These are phyloP conservation scores for Penicillium canescens DNA, from an alignment of 495 filamentous ascomycete genomes.

Conservation along the genomic window DNA sequence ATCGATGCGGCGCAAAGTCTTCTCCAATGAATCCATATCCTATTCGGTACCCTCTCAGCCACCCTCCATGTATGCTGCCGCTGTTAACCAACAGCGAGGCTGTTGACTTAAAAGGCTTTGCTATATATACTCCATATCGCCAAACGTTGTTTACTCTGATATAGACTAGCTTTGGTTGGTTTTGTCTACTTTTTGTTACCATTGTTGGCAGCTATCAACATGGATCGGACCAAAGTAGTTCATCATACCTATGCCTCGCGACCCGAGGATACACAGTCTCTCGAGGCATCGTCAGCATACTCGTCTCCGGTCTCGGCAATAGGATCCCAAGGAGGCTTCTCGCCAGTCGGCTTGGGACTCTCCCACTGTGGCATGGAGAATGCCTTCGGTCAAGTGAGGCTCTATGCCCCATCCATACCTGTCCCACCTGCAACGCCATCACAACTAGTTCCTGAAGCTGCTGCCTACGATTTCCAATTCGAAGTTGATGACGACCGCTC, in stretches of 20 bases:
- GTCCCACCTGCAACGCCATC: slow-evolving; percentile 18
- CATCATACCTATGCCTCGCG: slow-evolving; percentile 9
- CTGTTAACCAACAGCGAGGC: slow-evolving; percentile 22
- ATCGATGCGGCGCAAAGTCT: slow-evolving; percentile 25
- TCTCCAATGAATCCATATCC: slow-evolving; percentile 32
- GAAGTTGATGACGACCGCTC: slow-evolving; percentile 19
- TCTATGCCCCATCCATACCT: slow-evolving; percentile 13
- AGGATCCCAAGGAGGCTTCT: slow-evolving; percentile 12
- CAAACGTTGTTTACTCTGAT: slow-evolving; percentile 5
- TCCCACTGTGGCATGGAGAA: slow-evolving; percentile 26
- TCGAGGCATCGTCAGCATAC: slow-evolving; percentile 19
- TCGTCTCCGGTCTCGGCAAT: slow-evolving; percentile 20
- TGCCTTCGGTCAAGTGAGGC: slow-evolving; percentile 10
- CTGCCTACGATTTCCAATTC: slow-evolving; percentile 17
- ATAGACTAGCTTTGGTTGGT: slow-evolving; percentile 15
- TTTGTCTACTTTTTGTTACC: slow-evolving; percentile 5
- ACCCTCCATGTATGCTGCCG: slow-evolving; percentile 29
- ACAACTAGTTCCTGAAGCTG: slow-evolving; percentile 15
- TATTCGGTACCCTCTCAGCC: slow-evolving; percentile 30
- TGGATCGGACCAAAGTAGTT: slow-evolving; percentile 14
- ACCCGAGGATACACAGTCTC: slow-evolving; percentile 15
- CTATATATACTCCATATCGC: slow-evolving; percentile 27
- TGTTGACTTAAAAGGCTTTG: slow-evolving; percentile 18
- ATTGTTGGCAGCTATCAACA: slow-evolving; percentile 4
- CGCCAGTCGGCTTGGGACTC: slow-evolving; percentile 34